Conservation (phyloP, 2,329 filamentous ascomycete species). For the Fusarium albidum region DNA sequence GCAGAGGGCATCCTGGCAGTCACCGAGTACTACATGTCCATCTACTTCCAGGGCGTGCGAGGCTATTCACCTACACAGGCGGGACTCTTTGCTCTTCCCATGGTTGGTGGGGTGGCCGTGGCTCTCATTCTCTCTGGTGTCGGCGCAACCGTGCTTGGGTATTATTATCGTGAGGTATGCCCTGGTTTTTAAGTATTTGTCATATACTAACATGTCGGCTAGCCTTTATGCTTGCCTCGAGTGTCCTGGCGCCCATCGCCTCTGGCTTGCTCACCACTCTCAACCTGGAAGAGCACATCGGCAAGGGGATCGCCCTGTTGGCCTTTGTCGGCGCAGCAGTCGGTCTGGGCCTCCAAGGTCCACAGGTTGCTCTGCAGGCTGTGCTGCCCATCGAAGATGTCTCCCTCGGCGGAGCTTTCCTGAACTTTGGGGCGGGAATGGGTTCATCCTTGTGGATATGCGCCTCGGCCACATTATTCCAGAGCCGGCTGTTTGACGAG, state of each 20-base stretch:
- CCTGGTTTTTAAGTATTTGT: accelerated
- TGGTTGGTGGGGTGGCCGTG: slow-evolving; percentile 30
- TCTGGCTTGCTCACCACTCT: slow-evolving; percentile 36
- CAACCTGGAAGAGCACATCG: slow-evolving; percentile 29
- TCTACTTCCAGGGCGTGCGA: slow-evolving; percentile 38
- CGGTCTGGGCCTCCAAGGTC: slow-evolving; percentile 34
- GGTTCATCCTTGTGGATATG: slow-evolving; percentile 37
- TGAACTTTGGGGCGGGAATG: slow-evolving; percentile 36
- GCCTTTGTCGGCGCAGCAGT: slow-evolving; percentile 33
- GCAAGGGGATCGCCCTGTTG: slow-evolving; percentile 29
- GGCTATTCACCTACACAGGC: slow-evolving; percentile 31
- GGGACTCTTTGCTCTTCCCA: slow-evolving; percentile 33
- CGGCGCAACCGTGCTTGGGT: slow-evolving; percentile 32
- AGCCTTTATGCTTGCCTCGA: slow-evolving; percentile 38
- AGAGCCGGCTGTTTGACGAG: slow-evolving; percentile 26
- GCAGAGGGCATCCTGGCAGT: slow-evolving; percentile 33
- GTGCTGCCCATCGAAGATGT: slow-evolving; percentile 32
- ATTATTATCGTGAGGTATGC: slow-evolving; percentile 34
- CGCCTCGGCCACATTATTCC: slow-evolving; percentile 37
- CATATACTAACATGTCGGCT: not conserved
- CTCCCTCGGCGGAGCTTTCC: slow-evolving; percentile 34
- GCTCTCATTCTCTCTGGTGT: slow-evolving; percentile 32
- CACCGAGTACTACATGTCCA: slow-evolving; percentile 39
- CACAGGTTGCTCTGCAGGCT: slow-evolving; percentile 29
- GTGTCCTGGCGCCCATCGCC: slow-evolving; percentile 28